phyloP scores from a whole-genome alignment of 768 basidiomycete genomes.

The Naganishia vaughanmartiniae region DNA sequence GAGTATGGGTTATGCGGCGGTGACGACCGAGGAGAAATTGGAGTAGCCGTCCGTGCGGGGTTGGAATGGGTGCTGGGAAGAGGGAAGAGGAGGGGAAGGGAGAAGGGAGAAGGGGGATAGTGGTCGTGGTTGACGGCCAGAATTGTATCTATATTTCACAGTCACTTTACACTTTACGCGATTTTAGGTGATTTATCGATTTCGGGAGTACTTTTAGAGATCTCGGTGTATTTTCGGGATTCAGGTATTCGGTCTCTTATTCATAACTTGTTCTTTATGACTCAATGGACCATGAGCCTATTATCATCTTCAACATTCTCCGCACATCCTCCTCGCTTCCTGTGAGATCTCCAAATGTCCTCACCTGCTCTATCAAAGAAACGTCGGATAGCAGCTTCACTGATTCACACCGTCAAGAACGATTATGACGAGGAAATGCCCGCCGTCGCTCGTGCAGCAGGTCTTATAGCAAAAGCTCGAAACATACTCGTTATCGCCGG shows the following conservation, averaged over 20 bases:
- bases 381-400: background rate
- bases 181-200: no score
- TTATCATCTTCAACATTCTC: background rate
- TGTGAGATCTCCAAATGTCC: background rate
- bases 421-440: background rate
- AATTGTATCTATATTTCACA: no score
- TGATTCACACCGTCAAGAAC: background rate
- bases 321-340: background rate
- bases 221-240: no score
- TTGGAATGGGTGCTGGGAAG: background rate
- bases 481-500: conserved; percentile 47
- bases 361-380: background rate
- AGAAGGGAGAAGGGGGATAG: no score
- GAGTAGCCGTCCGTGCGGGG: conserved; percentile 17
- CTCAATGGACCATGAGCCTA: no score
- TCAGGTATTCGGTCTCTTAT: no score
- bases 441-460: conserved; percentile 3
- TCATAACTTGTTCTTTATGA: no score
- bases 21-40: conserved; percentile 32
- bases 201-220: no score
- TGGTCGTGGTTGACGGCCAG: no score
- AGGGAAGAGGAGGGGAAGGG: no score
- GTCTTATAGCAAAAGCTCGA: background rate
- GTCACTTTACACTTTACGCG: no score
- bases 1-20: conserved; percentile 53